A percentile compares a stretch with the other conserved stretches of the same genome.
Conservation (phyloP, 768 basidiomycete genomes). For the Strobilomyces confusus region DNA sequence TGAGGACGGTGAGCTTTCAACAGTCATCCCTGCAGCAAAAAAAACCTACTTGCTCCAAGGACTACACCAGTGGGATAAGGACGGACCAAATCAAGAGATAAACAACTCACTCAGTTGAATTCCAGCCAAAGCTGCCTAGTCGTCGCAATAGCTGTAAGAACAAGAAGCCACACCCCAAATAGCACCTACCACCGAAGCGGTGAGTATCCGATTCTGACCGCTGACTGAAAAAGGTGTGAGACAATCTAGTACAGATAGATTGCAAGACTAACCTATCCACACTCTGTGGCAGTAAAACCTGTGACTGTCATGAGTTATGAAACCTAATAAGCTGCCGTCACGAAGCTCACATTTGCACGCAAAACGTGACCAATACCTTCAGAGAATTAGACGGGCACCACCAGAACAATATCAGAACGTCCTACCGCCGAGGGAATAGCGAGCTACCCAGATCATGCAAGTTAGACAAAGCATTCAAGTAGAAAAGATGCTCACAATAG, state of each 20-base stretch:
- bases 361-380: neutral
- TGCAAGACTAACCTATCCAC: neutral
- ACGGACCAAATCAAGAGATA: no score
- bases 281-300: conserved; percentile 6
- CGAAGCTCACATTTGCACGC: conserved; percentile 1
- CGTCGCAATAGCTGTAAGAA: neutral
- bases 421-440: neutral
- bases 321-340: neutral
- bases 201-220: neutral
- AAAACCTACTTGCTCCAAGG: neutral
- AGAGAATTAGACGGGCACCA: neutral
- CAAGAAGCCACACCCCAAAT: neutral
- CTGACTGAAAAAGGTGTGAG: neutral
- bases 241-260: neutral
- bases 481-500: neutral
- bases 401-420: neutral
- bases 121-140: neutral
- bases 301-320: neutral
- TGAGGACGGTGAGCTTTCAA: neutral
- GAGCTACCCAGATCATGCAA: neutral
- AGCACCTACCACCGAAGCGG: conserved; percentile 1
- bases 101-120: neutral
- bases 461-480: neutral
- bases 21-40: neutral
- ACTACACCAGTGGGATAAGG: neutral